Conservation (phyloP, 2,329 filamentous ascomycete genomes). For the Drechslerella coelobrocha region DNA sequence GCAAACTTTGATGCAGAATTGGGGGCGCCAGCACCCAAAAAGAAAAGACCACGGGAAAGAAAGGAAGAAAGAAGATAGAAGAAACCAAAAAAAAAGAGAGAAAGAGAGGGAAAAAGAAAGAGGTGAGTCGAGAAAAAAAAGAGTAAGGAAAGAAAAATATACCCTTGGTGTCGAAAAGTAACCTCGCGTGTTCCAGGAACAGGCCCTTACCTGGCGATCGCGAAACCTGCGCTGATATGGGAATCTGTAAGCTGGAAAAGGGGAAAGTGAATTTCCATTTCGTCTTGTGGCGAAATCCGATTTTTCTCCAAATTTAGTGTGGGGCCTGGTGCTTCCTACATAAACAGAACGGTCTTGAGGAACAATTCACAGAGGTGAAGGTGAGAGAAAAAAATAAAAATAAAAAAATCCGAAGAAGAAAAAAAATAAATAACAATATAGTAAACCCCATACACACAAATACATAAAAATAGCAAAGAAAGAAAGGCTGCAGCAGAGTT, state of each 20-base stretch:
- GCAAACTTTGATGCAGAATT: background rate
- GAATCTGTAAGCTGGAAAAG: slow-evolving; percentile 43
- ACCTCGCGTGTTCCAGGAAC: slow-evolving; percentile 10
- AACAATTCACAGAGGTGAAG: slow-evolving; percentile 10
- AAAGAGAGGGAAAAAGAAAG: slow-evolving; percentile 7
- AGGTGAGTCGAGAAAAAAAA: background rate
- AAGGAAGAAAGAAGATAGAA: too few species aligned
- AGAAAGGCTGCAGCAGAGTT: background rate
- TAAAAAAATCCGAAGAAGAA: slow-evolving; percentile 4
- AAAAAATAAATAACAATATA: background rate
- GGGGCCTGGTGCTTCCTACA: slow-evolving; percentile 25
- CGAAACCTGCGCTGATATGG: slow-evolving; percentile 35
- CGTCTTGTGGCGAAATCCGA: slow-evolving; percentile 46
- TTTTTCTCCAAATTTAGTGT: slow-evolving; percentile 14
- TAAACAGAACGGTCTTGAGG: slow-evolving; percentile 26
- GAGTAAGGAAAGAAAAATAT: background rate
- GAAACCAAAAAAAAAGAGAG: slow-evolving; percentile 6
- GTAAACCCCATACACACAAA: background rate
- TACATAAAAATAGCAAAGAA: background rate
- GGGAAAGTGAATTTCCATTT: slow-evolving; percentile 51
- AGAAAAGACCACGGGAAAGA: slow-evolving; percentile 1
- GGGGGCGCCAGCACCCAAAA: background rate
- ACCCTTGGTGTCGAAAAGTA: background rate
- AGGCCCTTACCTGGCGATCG: slow-evolving; percentile 18
- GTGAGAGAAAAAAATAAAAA: slow-evolving; percentile 15